A percentile compares a stretch with the other conserved stretches of the same genome.
Evolutionary conservation across 805 yeast species (phyloP).

Genomic region (Vanderwaltozyma tropicalis): DNA sequence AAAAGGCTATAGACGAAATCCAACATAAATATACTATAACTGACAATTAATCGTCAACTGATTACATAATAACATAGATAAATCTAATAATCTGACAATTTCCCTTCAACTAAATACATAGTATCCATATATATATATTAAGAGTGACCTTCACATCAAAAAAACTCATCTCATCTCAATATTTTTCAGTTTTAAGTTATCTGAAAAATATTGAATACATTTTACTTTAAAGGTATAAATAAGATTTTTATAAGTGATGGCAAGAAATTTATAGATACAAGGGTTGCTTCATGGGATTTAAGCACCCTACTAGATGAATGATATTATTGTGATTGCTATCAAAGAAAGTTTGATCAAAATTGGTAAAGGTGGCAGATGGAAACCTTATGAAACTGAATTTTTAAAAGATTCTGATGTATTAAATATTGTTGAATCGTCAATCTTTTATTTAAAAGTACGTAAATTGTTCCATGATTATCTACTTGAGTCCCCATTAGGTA

Average conservation of each 20-base stretch:
- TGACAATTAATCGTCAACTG: not conserved
- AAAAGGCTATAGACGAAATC: conserved; percentile 10
- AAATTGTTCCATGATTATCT: not conserved
- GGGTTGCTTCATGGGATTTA: too few species aligned
- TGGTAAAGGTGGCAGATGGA: not conserved
- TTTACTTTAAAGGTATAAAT: too few species aligned
- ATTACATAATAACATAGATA: too few species aligned
- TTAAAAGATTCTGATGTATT: not conserved
- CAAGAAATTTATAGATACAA: too few species aligned
- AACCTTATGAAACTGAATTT: not conserved
- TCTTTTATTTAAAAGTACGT: not conserved
- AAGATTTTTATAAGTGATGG: too few species aligned
- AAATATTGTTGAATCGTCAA: not conserved
- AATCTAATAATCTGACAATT: too few species aligned
- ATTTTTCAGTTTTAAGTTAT: too few species aligned
- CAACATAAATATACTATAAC: not conserved
- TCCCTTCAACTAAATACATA: too few species aligned
- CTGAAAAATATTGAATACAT: too few species aligned
- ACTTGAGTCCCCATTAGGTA: not conserved
- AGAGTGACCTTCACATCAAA: too few species aligned
- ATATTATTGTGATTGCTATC: not conserved
- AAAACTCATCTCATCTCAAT: too few species aligned
- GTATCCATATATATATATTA: too few species aligned
- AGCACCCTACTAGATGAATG: conserved; percentile 1
- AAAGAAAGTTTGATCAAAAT: not conserved